Base-by-base conservation (phyloP, 2,329 filamentous ascomycete species). In the Fragosphaeria purpurea region DNA sequence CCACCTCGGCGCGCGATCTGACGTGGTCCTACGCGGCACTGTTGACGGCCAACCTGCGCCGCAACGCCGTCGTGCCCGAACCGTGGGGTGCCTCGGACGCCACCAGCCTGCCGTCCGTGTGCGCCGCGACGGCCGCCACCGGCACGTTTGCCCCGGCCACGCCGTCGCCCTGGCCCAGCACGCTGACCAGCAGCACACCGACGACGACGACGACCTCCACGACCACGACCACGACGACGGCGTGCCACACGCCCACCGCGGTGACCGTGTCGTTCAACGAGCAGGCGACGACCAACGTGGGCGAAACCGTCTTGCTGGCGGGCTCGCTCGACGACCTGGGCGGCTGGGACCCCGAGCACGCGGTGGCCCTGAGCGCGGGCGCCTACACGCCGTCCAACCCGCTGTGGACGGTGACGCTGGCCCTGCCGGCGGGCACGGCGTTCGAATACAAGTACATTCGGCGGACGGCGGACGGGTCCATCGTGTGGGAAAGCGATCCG, bases 11-110 rank as follows among this genome's bases (percentile, higher is more conserved):
- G 1, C 66, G 69, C 13, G 80, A 88, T 56, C 68, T 88, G 33
- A 87, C 84, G 4, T 88, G 84, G 84, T 86, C 82, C 0, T 87
- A 86, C 56, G 82, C 83, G 1, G 74, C 83, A 0, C 82, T 88
- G 63, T 67, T 88, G 44, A 83, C 82, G 0, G 76, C 77, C n/a
- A 67, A 70, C 31, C 73, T 73, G 41, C 75, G 82, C 39, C 75
- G 82, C 44, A 72, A 73, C 44, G 73, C 73, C 22, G 59, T 75
- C 12, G 64, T 81, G 7, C 80, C 81, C 1, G 67, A 72, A 81
- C 70, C 71, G 4, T 71, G 66, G 43, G 59, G 67, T 4, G 72
- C 70, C 52, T 67, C 68, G 0, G 33, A n/a, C 12, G 49, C 48
- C 2, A 42, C 48, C 1, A 47, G 47, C 30, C 65, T 82, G 0